A percentile compares a stretch with the other conserved stretches of the same genome.
These are phyloP conservation scores for Barbatosphaeria neglecta DNA, from an alignment of 495 filamentous ascomycete genomes.

Conservation along the genomic window DNA sequence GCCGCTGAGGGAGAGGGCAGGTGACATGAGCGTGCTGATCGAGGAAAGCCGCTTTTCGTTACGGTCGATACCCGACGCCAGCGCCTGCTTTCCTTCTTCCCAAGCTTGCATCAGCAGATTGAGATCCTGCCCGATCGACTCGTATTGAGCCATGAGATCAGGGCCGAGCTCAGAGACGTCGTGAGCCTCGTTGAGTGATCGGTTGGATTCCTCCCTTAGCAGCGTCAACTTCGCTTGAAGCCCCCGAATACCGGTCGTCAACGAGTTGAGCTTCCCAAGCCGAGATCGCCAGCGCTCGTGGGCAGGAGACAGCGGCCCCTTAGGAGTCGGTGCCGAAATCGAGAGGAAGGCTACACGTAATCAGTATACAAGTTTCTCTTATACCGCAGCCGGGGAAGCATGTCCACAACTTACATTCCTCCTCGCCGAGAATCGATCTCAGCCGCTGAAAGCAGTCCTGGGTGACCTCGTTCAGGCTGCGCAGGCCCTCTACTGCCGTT, in stretches of 20 bases:
- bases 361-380: conserved; percentile 3
- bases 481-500: conserved; percentile 64
- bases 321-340: conserved; percentile 44
- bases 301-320: conserved; percentile 57
- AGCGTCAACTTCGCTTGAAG: conserved; percentile 93
- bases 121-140: conserved; percentile 83
- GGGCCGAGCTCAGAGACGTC: conserved; percentile 63
- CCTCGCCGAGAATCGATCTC: conserved; percentile 60
- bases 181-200: conserved; percentile 58
- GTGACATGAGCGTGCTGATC: conserved; percentile 58
- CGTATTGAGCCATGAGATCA: conserved; percentile 77
- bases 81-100: conserved; percentile 70
- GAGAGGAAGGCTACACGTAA: conserved; percentile 22
- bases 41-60: conserved; percentile 62
- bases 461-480: conserved; percentile 45
- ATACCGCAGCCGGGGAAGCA: not conserved
- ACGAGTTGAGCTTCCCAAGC: conserved; percentile 69
- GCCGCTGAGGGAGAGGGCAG: conserved; percentile 69
- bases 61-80: conserved; percentile 62
- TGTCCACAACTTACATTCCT: conserved; percentile 56
- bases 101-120: conserved; percentile 76
- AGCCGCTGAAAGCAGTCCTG: conserved; percentile 44
- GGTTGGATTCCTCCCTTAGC: conserved; percentile 77
- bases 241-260: conserved; percentile 82
- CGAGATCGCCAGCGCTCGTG: conserved; percentile 75